A percentile compares a stretch with the other conserved stretches of the same genome.
These are phyloP conservation scores for Alternaria metachromatica DNA, from an alignment of 2,329 filamentous ascomycete genomes.

Conservation along the genomic window DNA sequence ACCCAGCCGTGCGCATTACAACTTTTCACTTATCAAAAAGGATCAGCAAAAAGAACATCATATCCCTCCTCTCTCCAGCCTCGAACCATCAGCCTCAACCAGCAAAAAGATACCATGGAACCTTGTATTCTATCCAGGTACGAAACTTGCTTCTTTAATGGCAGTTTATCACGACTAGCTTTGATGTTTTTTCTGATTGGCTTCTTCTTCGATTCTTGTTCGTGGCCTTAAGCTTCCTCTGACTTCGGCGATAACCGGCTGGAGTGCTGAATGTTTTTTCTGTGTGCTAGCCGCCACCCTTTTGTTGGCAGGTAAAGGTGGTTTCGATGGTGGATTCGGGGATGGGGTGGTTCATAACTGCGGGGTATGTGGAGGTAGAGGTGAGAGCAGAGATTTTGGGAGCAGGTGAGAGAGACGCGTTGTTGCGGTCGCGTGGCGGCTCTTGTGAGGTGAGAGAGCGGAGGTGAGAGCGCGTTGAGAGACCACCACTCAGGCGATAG, in stretches of 20 bases:
- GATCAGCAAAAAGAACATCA: neutral
- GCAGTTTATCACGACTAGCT: neutral
- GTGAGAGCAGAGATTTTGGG: neutral
- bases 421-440: neutral
- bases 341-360: neutral
- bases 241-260: neutral
- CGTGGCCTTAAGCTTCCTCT: neutral
- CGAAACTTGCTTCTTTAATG: neutral
- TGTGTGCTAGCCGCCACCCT: neutral
- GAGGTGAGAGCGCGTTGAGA: neutral
- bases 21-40: neutral
- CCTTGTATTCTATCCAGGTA: neutral
- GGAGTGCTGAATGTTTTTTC: neutral
- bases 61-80: neutral
- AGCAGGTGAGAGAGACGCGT: neutral
- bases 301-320: neutral
- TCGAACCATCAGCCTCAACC: neutral
- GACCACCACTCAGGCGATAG: no score
- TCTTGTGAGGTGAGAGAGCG: neutral
- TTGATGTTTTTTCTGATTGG: neutral
- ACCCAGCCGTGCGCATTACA: neutral
- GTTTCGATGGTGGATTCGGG: neutral
- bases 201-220: neutral
- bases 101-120: neutral
- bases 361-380: rapidly evolving